Conservation (phyloP, 2,329 filamentous ascomycete species). For the Gnomoniopsis smithogilvyi region DNA sequence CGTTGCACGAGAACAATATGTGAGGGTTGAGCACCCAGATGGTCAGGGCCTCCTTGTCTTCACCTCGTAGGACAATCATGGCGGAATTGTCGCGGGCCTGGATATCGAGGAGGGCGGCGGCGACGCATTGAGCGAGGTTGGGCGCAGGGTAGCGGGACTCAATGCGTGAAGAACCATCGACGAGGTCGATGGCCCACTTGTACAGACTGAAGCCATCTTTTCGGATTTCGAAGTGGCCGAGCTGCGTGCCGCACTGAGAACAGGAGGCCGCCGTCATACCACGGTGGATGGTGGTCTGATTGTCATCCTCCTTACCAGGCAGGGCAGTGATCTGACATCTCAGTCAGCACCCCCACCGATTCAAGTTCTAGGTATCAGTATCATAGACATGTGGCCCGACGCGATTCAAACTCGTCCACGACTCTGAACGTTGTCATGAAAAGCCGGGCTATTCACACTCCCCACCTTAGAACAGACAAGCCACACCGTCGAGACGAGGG, state of each 20-base stretch:
- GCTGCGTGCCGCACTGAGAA: conserved; percentile 38
- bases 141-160: conserved; percentile 26
- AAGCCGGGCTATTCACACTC: conserved; percentile 4
- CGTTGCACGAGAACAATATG: conserved; percentile 48
- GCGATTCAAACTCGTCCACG: conserved; percentile 20
- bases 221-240: conserved; percentile 47
- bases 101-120: conserved; percentile 49
- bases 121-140: conserved; percentile 47
- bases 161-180: conserved; percentile 24
- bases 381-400: conserved; percentile 12
- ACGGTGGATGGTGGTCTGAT: background rate
- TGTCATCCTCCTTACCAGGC: background rate
- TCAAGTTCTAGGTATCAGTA: background rate
- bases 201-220: conserved; percentile 47
- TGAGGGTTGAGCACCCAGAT: conserved; percentile 57
- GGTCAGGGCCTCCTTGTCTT: conserved; percentile 20
- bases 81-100: conserved; percentile 56
- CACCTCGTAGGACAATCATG: conserved; percentile 50
- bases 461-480: conserved; percentile 27
- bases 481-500: conserved; percentile 39
- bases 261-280: conserved; percentile 35
- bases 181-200: conserved; percentile 54
- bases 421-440: conserved; percentile 7
- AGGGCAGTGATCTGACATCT: background rate
- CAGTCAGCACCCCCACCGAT: background rate